A percentile compares a stretch with the other conserved stretches of the same genome.
phyloP scores from a whole-genome alignment of 352 stramenopile genomes.

The Phytopythium montanum region DNA sequence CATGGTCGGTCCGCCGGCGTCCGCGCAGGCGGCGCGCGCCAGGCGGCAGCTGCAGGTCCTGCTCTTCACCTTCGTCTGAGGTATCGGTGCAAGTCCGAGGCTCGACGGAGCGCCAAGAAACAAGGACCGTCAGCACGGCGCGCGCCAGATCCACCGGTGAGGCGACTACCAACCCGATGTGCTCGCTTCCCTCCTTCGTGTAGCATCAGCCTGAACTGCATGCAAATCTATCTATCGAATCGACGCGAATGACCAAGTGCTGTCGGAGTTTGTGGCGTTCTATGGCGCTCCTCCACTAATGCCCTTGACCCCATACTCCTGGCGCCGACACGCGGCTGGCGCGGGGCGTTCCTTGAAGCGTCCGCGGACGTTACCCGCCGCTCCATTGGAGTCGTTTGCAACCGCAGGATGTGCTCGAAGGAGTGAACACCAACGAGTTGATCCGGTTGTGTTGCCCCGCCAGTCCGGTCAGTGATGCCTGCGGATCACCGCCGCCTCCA shows the following conservation, averaged over 20 bases:
- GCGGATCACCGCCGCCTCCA: not conserved
- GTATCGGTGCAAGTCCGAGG: not conserved
- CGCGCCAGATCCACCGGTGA: not conserved
- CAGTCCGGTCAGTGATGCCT: not conserved
- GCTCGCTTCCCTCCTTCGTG: not conserved
- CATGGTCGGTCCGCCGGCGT: conserved; percentile 4
- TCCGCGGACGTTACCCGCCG: not conserved
- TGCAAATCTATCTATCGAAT: not conserved
- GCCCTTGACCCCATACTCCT: not conserved
- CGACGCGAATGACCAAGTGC: not conserved
- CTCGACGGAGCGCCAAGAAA: too few relatives aligned
- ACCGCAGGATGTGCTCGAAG: not conserved
- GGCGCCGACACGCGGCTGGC: not conserved
- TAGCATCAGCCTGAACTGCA: too few relatives aligned
- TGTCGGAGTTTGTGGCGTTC: not conserved
- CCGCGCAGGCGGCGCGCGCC: conserved; percentile 1
- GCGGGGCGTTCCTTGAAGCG: not conserved
- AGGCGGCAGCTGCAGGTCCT: conserved; percentile 2
- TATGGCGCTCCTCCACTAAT: not conserved
- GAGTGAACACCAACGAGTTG: not conserved
- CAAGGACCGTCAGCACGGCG: not conserved
- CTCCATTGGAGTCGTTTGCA: not conserved
- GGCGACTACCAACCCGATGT: not conserved
- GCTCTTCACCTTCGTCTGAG: conserved; percentile 8
- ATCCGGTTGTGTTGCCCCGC: not conserved